A percentile compares a stretch with the other conserved stretches of the same genome.
Conservation (phyloP, 1,139 yeast genomes). For the Lodderomyces margitis region DNA sequence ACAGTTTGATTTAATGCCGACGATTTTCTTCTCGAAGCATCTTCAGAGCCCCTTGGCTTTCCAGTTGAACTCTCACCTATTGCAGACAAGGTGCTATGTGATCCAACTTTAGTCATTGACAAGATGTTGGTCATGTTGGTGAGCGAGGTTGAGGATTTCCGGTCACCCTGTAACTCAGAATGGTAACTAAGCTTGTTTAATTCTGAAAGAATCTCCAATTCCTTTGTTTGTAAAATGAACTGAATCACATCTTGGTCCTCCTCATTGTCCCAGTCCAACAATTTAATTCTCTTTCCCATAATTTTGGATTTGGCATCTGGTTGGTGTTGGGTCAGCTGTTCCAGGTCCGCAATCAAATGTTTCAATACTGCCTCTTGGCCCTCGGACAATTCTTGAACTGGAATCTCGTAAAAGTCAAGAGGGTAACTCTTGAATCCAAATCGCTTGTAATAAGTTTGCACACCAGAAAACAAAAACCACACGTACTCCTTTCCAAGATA, state of each 20-base stretch:
- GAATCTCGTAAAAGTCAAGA: slow-evolving; percentile 34
- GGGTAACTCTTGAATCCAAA: slow-evolving; percentile 43
- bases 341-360: slow-evolving; percentile 19
- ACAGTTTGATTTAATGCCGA: slow-evolving; percentile 24
- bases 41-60: not conserved
- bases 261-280: slow-evolving; percentile 24
- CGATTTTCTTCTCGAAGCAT: slow-evolving; percentile 24
- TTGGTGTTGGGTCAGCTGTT: slow-evolving; percentile 10
- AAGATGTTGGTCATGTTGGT: slow-evolving; percentile 30
- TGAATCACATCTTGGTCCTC: slow-evolving; percentile 34
- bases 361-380: slow-evolving; percentile 23
- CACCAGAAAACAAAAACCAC: slow-evolving; percentile 41
- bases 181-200: slow-evolving; percentile 36
- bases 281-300: slow-evolving; percentile 32
- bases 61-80: slow-evolving; percentile 14
- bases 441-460: slow-evolving; percentile 31
- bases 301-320: slow-evolving; percentile 2
- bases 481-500: slow-evolving; percentile 37
- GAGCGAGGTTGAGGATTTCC: slow-evolving; percentile 36
- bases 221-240: slow-evolving; percentile 34
- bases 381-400: slow-evolving; percentile 22
- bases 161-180: slow-evolving; percentile 33
- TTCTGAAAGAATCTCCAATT: slow-evolving; percentile 38
- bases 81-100: slow-evolving; percentile 24
- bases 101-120: slow-evolving; percentile 23